A percentile compares a stretch with the other conserved stretches of the same genome.
Conservation (phyloP, 305 asterid species). For the Fraxinus baroniana region DNA sequence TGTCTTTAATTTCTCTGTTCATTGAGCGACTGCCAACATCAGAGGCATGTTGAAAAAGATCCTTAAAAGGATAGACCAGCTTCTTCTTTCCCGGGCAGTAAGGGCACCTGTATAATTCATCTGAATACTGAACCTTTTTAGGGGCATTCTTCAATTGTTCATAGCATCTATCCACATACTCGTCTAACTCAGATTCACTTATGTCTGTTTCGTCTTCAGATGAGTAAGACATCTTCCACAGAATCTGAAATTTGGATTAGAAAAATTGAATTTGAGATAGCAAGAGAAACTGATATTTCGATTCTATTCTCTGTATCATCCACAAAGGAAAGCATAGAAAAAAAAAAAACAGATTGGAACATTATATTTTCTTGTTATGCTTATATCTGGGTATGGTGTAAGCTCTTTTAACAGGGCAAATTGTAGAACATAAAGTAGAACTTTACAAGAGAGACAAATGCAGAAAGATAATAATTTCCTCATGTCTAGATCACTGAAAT, state of each 20-base stretch:
- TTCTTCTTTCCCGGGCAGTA: constrained; percentile 73
- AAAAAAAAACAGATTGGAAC: background rate
- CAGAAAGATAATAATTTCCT: background rate
- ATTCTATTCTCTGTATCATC: background rate
- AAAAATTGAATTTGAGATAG: constrained; percentile 7
- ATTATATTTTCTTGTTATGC: background rate
- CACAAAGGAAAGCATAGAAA: background rate
- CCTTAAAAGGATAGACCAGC: constrained; percentile 43
- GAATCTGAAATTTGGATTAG: constrained; percentile 18
- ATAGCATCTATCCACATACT: constrained; percentile 46
- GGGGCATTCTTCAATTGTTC: constrained; percentile 40
- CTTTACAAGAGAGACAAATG: constrained; percentile 2
- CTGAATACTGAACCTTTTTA: constrained; percentile 38
- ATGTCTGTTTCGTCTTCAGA: constrained; percentile 58
- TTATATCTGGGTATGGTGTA: background rate
- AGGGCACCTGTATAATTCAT: constrained; percentile 54
- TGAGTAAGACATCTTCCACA: constrained; percentile 44
- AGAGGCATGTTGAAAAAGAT: constrained; percentile 50
- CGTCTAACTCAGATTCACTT: constrained; percentile 59
- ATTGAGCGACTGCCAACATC: constrained; percentile 47
- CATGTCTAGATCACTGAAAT: background rate
- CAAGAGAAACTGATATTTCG: background rate
- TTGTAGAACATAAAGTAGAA: background rate
- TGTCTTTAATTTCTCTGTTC: constrained; percentile 48
- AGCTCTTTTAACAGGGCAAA: background rate